Conservation (phyloP, 2,329 filamentous ascomycete genomes). For the Dactylellina leptospora region DNA sequence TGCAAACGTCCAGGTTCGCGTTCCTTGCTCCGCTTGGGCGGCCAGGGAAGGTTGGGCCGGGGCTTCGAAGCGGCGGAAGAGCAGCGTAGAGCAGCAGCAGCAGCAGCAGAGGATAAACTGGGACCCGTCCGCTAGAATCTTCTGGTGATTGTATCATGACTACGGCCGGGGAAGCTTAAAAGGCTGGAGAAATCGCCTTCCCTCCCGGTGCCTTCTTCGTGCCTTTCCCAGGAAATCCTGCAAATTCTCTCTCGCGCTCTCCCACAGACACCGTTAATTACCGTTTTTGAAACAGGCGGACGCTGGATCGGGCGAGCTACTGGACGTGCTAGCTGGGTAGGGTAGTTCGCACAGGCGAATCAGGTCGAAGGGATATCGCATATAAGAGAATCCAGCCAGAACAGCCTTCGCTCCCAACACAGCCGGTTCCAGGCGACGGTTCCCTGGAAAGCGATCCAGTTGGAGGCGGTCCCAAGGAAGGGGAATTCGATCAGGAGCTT, state of each 20-base stretch:
- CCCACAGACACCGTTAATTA: not conserved
- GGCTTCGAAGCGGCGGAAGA: slow-evolving; percentile 30
- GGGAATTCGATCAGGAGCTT: slow-evolving; percentile 6
- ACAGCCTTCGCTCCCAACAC: slow-evolving; percentile 30
- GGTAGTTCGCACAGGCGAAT: slow-evolving; percentile 1
- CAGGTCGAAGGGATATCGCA: not conserved
- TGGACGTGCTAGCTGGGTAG: not conserved
- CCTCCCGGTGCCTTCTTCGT: not conserved
- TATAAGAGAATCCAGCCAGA: slow-evolving; percentile 30
- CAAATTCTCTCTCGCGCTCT: not conserved
- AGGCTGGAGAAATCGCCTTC: slow-evolving; percentile 16
- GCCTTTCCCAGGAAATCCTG: not conserved
- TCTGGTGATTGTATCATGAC: slow-evolving; percentile 21
- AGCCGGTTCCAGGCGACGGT: slow-evolving; percentile 47
- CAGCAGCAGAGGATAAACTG: not conserved
- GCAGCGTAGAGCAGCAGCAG: not conserved
- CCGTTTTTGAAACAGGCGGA: slow-evolving; percentile 33
- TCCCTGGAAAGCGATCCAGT: slow-evolving; percentile 48
- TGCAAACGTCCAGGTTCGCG: slow-evolving; percentile 53
- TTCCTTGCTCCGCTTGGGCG: slow-evolving; percentile 51
- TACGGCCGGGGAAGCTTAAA: slow-evolving; percentile 23
- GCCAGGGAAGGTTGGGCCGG: slow-evolving; percentile 45
- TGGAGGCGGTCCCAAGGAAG: slow-evolving; percentile 41
- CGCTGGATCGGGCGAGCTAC: slow-evolving; percentile 22
- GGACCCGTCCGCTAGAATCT: slow-evolving; percentile 18